Base-by-base conservation (phyloP, 2,329 filamentous ascomycete genomes). In the Trichoderma aggressivum region DNA sequence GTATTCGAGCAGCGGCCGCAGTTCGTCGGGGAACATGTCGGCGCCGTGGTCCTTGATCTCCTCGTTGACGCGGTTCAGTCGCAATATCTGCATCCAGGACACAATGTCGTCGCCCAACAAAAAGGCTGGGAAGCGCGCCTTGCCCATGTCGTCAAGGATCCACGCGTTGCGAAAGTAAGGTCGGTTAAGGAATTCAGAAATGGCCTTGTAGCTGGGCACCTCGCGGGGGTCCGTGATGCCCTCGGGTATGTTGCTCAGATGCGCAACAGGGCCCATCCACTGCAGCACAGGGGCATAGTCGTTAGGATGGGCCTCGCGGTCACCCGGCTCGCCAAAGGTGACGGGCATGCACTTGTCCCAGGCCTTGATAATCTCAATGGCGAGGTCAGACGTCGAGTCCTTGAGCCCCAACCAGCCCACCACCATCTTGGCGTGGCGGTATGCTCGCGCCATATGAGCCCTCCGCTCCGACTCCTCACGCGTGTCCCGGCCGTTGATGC, bases 111-210 rank as follows among this genome's bases (percentile, higher is more conserved):
- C 79, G 34, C 79, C 80, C 30, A 81, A 75, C 5, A 82, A 73
- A 43, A 78, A 78, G 2, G 75, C 71, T 18, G 76, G 76, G 39
- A 81, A 79, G 3, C 79, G 75, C 1, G 78, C 78, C 72, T 80
- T 74, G 43, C 79, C 74, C 47, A 82, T 76, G 72, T 81, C 80
- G 59, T 80, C 80, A 2, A 81, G 74, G 59, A 81, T 81, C 80
- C 80, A 81, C 2, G 76, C 77, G 7, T 80, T 78, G 34, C 79
- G 77, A 65, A 81, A 81, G 66, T 79, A 80, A 2, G 76, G 75
- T 5, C 80, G 75, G 36, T 70, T 74, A 50, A 80, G 72, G 55
- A 81, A 80, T 56, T 78, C 78, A 10, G 70, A 72, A 12, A 72
- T 72, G 14, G 76, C 76, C 32, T 74, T 70, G 70, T 74, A 73